Evolutionary conservation across 73 alveolate genomes (phyloP).

Genomic region (Tetrahymena borealis): DNA sequence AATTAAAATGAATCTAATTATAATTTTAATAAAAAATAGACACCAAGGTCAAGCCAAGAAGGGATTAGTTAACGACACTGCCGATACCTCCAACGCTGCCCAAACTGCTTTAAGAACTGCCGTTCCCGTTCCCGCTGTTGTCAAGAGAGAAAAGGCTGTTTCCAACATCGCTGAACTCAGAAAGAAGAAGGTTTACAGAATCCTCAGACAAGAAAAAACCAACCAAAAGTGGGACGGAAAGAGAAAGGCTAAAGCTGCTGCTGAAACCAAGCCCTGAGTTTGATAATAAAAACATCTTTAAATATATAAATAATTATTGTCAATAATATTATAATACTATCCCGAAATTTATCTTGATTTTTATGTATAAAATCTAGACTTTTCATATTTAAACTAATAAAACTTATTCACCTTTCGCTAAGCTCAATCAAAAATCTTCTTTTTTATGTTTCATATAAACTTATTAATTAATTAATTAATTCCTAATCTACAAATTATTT

Average conservation of each 20-base stretch:
- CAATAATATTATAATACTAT: not conserved
- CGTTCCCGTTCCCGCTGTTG: not conserved
- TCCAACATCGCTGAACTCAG: conserved; percentile 5
- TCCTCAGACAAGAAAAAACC: conserved; percentile 1
- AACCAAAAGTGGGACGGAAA: conserved; percentile 2
- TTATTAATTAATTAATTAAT: too few relatives aligned
- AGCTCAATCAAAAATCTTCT: not conserved
- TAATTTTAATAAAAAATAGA: not conserved
- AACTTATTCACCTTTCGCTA: not conserved
- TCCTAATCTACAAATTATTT: too few relatives aligned
- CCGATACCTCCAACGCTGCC: not conserved
- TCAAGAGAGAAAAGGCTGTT: not conserved
- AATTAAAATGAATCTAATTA: not conserved
- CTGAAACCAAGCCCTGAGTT: not conserved
- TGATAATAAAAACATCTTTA: not conserved
- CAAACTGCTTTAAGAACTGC: not conserved
- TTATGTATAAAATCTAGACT: not conserved
- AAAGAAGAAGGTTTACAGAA: conserved; percentile 1
- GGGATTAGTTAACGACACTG: not conserved
- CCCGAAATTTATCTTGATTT: not conserved
- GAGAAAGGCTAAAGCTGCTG: conserved; percentile 2
- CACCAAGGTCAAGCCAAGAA: conserved; percentile 1
- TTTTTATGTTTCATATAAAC: not conserved
- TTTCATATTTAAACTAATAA: not conserved
- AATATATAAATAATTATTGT: not conserved